Base-by-base conservation (phyloP, 139 green algal species). In the Pleodorina starrii region DNA sequence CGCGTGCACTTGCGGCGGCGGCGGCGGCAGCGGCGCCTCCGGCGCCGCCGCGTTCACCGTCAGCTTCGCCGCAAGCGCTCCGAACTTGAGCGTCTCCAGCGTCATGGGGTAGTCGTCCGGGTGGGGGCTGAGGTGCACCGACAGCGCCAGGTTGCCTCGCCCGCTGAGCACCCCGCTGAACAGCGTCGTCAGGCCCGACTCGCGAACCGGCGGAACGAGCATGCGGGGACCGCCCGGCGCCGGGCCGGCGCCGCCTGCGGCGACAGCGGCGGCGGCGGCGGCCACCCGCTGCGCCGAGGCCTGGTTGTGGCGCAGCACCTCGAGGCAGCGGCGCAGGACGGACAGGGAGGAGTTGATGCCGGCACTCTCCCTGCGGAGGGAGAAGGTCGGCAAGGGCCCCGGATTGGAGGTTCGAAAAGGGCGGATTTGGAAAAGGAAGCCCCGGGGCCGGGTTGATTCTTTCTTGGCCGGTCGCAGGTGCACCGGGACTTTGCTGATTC, bases 261-360 rank as follows among this genome's bases (percentile, higher is more conserved):
- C 43, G 46, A 19, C 27, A 23, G n/a, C 66, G 42, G 68, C 81
- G 40, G 44, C 71, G 11, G 81, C 54, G 50, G 14, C 72, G 35
- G 59, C 44, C 38, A 38, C 63, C n/a, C 73, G 27, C 35, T 89
- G 74, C 16, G 60, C 86, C 4, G 75, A 74, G 54, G 96, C 91
- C 87, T 95, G 96, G 88, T 97, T 98, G 91, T 93, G 94, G 0
- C 93, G 89, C 84, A 98, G 94, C 48, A 94, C 95, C 89, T 97
- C 94, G 46, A 98, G 85, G 91, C 96, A 98, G 59, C 95, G 94
- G 0, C 94, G 94, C 57, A 98, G 92, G 1, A 94, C 96, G 91
- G 96, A 97, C 25, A 98, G 93, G 9, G 91, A 96, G 32, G 85
- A 89, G 93, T 98, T 98, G 94, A 98, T 98, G 71, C 92, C 91